These are phyloP conservation scores for Neospora caninum DNA, from an alignment of 169 alveolate species.

Conservation along the genomic window DNA sequence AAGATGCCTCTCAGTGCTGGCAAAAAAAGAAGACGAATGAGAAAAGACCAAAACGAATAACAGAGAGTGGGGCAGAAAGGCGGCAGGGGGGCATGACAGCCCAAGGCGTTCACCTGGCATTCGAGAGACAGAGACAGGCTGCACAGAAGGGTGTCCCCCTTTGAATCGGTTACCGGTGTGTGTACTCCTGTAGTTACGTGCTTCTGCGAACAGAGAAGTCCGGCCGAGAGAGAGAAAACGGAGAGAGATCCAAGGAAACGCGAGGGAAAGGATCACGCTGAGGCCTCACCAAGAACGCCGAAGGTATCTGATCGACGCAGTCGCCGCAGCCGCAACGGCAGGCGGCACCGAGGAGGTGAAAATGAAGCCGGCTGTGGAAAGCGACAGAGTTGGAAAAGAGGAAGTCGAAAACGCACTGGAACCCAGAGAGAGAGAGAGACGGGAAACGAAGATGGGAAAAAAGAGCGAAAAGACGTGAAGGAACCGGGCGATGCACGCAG, in stretches of 20 bases:
- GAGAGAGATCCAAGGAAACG: neutral
- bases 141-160: neutral
- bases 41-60: neutral
- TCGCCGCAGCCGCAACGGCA: conserved; percentile 82
- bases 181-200: too few relatives aligned
- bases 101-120: neutral
- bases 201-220: neutral
- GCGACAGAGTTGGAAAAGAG: neutral
- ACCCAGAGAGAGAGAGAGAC: neutral
- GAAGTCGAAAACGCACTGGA: neutral
- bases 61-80: neutral
- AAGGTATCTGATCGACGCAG: conserved; percentile 79
- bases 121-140: neutral
- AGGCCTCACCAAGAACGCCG: conserved; percentile 67
- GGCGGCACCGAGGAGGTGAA: conserved; percentile 91
- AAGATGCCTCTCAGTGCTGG: conserved; percentile 71
- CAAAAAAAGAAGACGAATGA: neutral
- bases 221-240: neutral
- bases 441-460: neutral
- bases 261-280: neutral
- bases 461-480: too few relatives aligned
- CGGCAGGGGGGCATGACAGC: neutral
- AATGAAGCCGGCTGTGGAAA: conserved; percentile 78
- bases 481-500: too few relatives aligned
- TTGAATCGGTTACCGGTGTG: too few relatives aligned